Evolutionary conservation across 306 rosid species (phyloP), one percentile per base, ranked within the genome.

Genomic region (Trichosanthes truncata): DNA sequence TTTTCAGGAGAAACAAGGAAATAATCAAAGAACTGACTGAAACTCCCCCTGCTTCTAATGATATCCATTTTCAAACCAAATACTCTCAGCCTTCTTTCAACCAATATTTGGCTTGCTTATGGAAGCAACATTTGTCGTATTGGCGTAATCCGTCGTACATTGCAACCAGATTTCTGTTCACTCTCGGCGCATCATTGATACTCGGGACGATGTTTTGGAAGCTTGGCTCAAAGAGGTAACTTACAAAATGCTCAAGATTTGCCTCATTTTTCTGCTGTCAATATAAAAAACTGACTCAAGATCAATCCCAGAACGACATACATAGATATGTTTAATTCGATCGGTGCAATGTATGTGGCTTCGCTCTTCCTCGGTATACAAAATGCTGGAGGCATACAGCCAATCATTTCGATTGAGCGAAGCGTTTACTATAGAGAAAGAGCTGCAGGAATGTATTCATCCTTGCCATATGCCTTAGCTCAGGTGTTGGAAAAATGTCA

Each of bases 101-200:
- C 18, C 91, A 87, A 84, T 88, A 79, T 83, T 76, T 80, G 76
- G 91, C 93, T 57, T 90, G 97, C 67, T 85, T 90, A 36, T 88
- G 91, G 91, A 92, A 90, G 78, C 97, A 90, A 49, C 88, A 84
- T 74, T 85, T 86, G 87, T 89, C 94, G 4, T 89, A 86, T 74
- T 87, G 93, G 93, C 84, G 90, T 29, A 90, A 92, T 68, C 91
- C 93, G 0, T 77, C 84, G 21, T 90, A 92, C 73, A 86, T 89
- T 14, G 91, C 92, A 14, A 87, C 89, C 38, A 88, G 87, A 29
- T 85, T 87, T 83, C 40, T 82, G 45, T 82, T 85, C 68, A 80
- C 94, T 15, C 78, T 72, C 25, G 9, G 82, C 71, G 82, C 84
- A 45, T 86, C 94, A 21, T 21, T 88, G 76, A 23, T 85, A 81